Evolutionary conservation across 2,329 filamentous ascomycete genomes (phyloP).

Genomic region (Diplodia seriata): DNA sequence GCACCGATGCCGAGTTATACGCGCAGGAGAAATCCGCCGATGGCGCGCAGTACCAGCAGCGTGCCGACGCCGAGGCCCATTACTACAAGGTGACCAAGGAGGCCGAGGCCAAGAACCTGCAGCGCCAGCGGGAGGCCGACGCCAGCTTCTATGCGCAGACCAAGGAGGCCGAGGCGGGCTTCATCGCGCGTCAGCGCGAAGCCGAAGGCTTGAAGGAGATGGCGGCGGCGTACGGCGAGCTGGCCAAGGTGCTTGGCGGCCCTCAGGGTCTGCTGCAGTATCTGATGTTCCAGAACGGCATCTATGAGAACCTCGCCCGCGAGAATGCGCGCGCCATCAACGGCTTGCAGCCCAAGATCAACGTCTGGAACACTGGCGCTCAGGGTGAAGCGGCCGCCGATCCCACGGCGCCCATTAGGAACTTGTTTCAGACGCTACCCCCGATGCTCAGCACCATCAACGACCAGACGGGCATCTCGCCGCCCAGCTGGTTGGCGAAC

Average conservation of each 20-base stretch:
- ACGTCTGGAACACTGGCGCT: constrained; percentile 81
- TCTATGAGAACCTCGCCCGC: constrained; percentile 77
- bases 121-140: constrained; percentile 53
- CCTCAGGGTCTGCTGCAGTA: constrained; percentile 80
- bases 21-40: constrained; percentile 60
- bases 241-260: constrained; percentile 76
- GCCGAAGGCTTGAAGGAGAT: constrained; percentile 79
- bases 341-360: constrained; percentile 87
- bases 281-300: constrained; percentile 85
- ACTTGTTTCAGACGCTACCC: constrained; percentile 83
- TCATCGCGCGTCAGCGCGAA: constrained; percentile 70
- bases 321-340: constrained; percentile 78
- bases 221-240: constrained; percentile 78
- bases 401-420: constrained; percentile 70
- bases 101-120: constrained; percentile 54
- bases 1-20: constrained; percentile 64
- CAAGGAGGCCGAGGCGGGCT: constrained; percentile 64
- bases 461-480: constrained; percentile 83
- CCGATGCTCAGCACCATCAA: constrained; percentile 85
- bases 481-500: constrained; percentile 74
- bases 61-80: constrained; percentile 65
- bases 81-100: constrained; percentile 50
- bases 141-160: constrained; percentile 55
- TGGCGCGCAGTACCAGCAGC: constrained; percentile 63
- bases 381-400: constrained; percentile 59